Conservation (phyloP, 257 asterid genomes). For the Haberlea rhodopensis region DNA sequence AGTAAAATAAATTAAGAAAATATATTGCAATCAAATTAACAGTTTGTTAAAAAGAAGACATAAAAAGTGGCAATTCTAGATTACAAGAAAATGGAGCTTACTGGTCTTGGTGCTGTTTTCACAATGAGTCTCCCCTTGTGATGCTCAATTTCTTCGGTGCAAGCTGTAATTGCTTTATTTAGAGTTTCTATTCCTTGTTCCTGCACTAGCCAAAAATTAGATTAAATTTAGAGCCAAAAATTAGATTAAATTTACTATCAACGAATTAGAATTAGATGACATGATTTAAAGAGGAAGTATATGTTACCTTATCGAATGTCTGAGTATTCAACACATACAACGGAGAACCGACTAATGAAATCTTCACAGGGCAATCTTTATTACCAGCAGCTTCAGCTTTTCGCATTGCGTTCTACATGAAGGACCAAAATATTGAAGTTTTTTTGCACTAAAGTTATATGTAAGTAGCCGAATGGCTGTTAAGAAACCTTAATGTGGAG, state of each 20-base stretch:
- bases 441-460: no score
- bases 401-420: no score
- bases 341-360: no score
- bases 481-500: conserved; percentile 43
- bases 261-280: background rate
- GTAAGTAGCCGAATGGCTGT: background rate
- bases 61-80: no score
- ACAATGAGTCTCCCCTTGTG: conserved; percentile 2
- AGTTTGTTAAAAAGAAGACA: background rate
- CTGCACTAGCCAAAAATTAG: background rate
- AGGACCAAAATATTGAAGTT: no score
- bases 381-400: no score
- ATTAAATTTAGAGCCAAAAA: no score
- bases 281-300: no score
- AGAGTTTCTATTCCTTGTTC: background rate
- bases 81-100: no score
- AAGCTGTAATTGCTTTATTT: background rate
- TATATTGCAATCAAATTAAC: background rate
- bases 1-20: background rate
- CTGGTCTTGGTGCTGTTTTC: conserved; percentile 10
- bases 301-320: no score
- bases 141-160: conserved; percentile 2
- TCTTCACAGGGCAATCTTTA: no score
- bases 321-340: no score
- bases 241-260: background rate